Base-by-base conservation (phyloP, 1,284 basidiomycete genomes). In the Ceratobasidium sp. region DNA sequence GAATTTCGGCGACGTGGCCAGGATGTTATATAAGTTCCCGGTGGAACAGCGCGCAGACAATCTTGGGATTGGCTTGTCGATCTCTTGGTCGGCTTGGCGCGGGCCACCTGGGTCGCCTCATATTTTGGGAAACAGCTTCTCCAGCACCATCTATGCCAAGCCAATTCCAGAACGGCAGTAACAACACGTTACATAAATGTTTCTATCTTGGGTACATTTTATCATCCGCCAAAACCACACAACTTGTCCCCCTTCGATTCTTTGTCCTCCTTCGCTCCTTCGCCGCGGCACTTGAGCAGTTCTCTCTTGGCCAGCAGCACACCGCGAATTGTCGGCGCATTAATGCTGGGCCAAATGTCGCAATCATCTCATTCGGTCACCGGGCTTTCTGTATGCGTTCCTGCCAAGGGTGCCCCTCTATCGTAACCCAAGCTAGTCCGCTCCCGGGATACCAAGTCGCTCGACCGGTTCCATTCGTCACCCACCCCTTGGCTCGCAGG, bases 1-100 rank as follows among this genome's bases (percentile, higher is more conserved):
- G 23, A 28, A 28, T 59, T 28, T 20, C 56, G 26, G 56, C n/a
- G 23, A 3, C 26, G 5, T 7, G 20, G 17, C 17, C 38, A 38
- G 33, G 15, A 33, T 2, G 38, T 64, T 64, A 64, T 64, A 64
- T 42, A 15, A 3, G 23, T 12, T 40, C n/a, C n/a, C n/a, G n/a
- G 13, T 13, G 57, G 57, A 26, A 33, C 40, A 64, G 40, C 5
- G 40, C 17, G 38, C 61, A 42, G 38, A 64, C 38, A 64, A 64
- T 64, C 61, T 44, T 44, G 40, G 40, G 61, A 64, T 64, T 61
- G 61, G 33, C 61, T 64, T 44, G 61, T 64, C 40, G 38, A 64
- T 42, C 38, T 44, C 73, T 75, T 75, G 73, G 65, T 42, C 6
- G 61, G 61, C 73, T 75, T 75, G 73, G 73, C 73, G 56, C 65